Conservation (phyloP, 306 rosid species). For the Inga laurina region DNA sequence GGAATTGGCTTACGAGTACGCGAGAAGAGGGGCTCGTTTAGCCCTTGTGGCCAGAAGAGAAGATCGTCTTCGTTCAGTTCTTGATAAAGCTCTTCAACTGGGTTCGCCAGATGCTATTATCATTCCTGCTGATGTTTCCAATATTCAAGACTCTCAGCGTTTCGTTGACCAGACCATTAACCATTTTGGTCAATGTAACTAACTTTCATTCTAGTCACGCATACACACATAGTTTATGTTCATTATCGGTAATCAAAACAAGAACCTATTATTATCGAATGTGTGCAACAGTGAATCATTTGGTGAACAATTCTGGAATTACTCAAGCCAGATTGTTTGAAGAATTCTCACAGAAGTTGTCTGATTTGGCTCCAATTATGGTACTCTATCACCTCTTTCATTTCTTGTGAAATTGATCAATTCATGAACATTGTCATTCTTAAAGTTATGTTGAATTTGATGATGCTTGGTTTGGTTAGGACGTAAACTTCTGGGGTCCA, state of each 20-base stretch:
- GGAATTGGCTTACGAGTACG: constrained; percentile 25
- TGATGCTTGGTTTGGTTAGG: not conserved
- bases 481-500: constrained; percentile 28
- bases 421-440: not conserved
- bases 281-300: constrained; percentile 19
- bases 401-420: not conserved
- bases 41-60: constrained; percentile 20
- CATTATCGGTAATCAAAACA: too few relatives aligned
- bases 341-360: not conserved
- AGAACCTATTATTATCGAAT: not conserved
- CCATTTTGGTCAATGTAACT: constrained; percentile 12
- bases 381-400: not conserved
- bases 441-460: not conserved
- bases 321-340: not conserved
- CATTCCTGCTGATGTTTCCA: constrained; percentile 19
- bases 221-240: too few relatives aligned
- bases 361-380: constrained; percentile 22
- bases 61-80: not conserved
- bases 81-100: not conserved
- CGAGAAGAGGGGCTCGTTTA: not conserved
- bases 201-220: too few relatives aligned
- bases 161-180: not conserved
- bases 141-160: not conserved
- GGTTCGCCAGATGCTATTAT: not conserved
- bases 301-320: constrained; percentile 28